These are phyloP conservation scores for Carex cristatella DNA, from an alignment of 176 grass and related monocot genomes.

Conservation along the genomic window DNA sequence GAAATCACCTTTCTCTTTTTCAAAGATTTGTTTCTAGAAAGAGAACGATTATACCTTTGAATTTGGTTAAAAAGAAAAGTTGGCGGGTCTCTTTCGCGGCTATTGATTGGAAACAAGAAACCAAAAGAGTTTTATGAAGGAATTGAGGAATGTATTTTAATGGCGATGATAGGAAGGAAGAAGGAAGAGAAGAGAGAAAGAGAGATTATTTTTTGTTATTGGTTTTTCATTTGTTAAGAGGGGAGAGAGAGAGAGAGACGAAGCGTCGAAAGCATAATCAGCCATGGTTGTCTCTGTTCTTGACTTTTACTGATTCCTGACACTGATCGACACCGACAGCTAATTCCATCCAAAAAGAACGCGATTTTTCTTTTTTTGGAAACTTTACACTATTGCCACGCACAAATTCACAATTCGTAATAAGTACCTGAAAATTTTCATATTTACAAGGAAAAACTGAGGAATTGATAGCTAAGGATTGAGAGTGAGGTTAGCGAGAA, in stretches of 20 bases:
- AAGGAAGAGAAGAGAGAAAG: not conserved
- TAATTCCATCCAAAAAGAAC: conserved; percentile 4
- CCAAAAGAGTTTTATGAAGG: not conserved
- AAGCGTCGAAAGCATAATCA: not conserved
- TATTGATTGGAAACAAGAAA: not conserved
- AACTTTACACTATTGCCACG: not conserved
- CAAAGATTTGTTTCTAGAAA: not conserved
- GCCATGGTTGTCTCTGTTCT: conserved; percentile 13
- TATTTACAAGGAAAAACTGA: not conserved
- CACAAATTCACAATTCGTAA: not conserved
- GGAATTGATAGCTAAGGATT: too few species aligned
- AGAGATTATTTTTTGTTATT: not conserved
- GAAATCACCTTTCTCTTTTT: not conserved
- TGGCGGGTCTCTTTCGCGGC: not conserved
- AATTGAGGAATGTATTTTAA: conserved; percentile 1
- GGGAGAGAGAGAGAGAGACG: not conserved
- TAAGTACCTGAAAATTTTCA: not conserved
- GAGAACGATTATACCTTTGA: not conserved
- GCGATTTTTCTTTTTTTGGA: not conserved
- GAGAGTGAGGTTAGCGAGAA: too few species aligned
- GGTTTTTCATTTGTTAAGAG: not conserved
- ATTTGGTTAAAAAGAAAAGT: not conserved
- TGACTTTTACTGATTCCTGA: conserved; percentile 18
- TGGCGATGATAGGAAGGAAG: conserved; percentile 2
- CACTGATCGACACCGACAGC: conserved; percentile 25